These are phyloP conservation scores for Celoporthe dispersa DNA, from an alignment of 2,329 filamentous ascomycete species.

Conservation along the genomic window DNA sequence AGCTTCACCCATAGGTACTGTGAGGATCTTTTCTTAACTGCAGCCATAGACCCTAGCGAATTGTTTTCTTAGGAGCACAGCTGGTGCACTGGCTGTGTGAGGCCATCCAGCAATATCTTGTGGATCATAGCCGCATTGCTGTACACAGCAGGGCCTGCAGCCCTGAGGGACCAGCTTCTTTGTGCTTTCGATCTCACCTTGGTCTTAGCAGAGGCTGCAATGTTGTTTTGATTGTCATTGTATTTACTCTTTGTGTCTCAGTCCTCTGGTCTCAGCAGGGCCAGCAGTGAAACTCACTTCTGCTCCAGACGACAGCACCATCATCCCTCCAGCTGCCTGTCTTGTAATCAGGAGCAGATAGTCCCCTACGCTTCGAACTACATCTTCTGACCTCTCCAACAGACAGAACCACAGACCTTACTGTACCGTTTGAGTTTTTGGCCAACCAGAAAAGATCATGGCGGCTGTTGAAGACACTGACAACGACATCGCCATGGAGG, in stretches of 20 bases:
- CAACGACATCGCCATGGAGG: conserved; percentile 31
- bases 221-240: neutral
- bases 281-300: neutral
- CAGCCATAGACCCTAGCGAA: neutral
- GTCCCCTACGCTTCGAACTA: neutral
- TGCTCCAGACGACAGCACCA: neutral
- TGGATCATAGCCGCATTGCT: neutral
- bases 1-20: neutral
- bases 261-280: neutral
- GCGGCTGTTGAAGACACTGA: conserved; percentile 13
- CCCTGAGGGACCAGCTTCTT: neutral
- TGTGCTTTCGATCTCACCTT: neutral
- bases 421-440: too few relatives aligned
- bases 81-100: neutral
- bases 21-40: neutral
- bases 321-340: too few relatives aligned
- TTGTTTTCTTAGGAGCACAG: neutral
- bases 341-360: neutral
- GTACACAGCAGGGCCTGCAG: neutral
- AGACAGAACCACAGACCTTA: neutral
- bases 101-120: neutral
- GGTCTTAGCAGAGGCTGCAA: neutral
- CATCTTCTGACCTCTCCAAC: neutral
- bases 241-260: neutral
- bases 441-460: neutral